These are phyloP conservation scores for Gyromitra esculenta DNA, from an alignment of 2,329 filamentous ascomycete species.

Conservation along the genomic window DNA sequence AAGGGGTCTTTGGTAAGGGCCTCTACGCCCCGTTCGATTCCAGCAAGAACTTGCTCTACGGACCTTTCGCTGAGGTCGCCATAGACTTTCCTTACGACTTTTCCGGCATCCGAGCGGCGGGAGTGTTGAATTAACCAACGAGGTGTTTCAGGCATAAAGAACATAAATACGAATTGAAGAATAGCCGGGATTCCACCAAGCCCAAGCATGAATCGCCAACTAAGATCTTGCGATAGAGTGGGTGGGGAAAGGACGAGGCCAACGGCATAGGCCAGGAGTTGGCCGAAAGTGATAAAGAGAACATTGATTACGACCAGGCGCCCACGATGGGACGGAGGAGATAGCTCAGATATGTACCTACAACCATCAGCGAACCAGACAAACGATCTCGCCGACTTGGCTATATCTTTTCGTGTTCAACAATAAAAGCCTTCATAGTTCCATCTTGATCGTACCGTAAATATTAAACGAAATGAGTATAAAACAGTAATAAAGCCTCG, in stretches of 20 bases:
- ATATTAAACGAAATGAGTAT: no score
- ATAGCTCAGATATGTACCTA: constrained; percentile 83
- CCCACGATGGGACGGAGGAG: constrained; percentile 79
- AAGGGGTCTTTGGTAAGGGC: constrained; percentile 36
- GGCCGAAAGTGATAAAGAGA: constrained; percentile 85
- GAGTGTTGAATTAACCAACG: constrained; percentile 82
- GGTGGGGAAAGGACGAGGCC: constrained; percentile 69
- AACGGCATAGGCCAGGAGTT: constrained; percentile 85
- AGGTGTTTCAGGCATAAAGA: constrained; percentile 85
- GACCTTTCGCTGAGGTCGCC: constrained; percentile 62
- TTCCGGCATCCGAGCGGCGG: constrained; percentile 69
- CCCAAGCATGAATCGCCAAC: constrained; percentile 93
- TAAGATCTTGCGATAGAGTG: constrained; percentile 68
- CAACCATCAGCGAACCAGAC: constrained; percentile 28
- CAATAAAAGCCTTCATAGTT: neutral
- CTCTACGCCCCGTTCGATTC: constrained; percentile 78
- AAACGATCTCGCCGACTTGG: neutral
- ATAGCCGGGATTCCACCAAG: constrained; percentile 80
- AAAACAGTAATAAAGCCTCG: no score
- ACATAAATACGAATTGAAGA: constrained; percentile 74
- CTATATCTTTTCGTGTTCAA: neutral
- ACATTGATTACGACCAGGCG: constrained; percentile 82
- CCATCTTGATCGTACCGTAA: neutral
- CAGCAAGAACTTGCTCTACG: constrained; percentile 71
- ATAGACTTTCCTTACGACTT: constrained; percentile 73